Base-by-base conservation (phyloP, 169 alveolate genomes). In the Eimeria sp. region DNA sequence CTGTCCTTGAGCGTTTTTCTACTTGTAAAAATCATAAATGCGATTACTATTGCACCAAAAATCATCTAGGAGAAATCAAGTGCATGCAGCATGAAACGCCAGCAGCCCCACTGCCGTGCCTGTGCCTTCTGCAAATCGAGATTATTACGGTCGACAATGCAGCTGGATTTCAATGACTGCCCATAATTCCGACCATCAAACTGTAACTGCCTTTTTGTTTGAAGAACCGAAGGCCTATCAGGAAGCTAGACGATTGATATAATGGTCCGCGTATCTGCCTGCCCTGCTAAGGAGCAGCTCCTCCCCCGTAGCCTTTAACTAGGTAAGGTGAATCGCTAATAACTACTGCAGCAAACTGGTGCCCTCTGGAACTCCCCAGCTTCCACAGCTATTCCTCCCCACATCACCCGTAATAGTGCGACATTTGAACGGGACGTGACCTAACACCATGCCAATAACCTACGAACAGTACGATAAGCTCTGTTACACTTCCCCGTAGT, bases 91-190 rank as follows among this genome's bases (percentile, higher is more conserved):
- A 75, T 40, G 14, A 9, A 34, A 22, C 43, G 58, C 58, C 54
- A 18, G 86, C 86, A 75, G 86, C 86, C 86, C 86, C 86, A 75
- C 86, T 20, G 18, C 34, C 10, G 78, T 4, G 78, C 20, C 6
- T 67, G 34, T 67, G 30, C 47, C 78, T 0, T 27, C 18, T 67
- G 45, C 47, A 67, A 67, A 1, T 11, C 78, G 18, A 27, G 10
- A 30, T n/a, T 2, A 11, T 5, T 67, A 22, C 25, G 1, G 47
- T 7, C 4, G 47, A 25, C 27, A 4, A 65, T 3, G 40, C 40
- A 20, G 22, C 75, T 4, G 75, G 40, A 65, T 2, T 34, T 1
- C 61, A 54, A 54, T 3, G 61, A 54, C 61, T 9, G 40, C 40
- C 75, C 40, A 65, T n/a, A 65, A 18, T 0, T 65, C 5, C 5